Evolutionary conservation across 768 basidiomycete species (phyloP).

Genomic region (Suillus sp.): DNA sequence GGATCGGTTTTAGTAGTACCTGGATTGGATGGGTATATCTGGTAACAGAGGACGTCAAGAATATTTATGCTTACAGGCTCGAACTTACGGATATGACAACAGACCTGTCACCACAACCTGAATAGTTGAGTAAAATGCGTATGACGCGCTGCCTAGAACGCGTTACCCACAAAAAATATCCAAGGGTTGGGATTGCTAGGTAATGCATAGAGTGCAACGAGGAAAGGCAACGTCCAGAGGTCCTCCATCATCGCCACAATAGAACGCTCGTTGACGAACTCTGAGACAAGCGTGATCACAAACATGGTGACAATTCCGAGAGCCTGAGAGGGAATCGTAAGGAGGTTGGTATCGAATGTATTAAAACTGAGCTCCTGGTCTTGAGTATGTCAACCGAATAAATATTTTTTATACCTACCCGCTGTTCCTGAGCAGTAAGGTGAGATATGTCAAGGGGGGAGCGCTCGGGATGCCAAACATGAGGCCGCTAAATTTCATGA

Average conservation of each 20-base stretch:
- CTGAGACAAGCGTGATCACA: constrained; percentile 50
- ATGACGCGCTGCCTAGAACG: background rate
- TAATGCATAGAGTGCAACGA: constrained; percentile 55
- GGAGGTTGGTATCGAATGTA: constrained; percentile 61
- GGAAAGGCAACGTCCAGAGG: constrained; percentile 62
- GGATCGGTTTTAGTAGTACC: constrained; percentile 19
- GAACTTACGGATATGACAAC: constrained; percentile 45
- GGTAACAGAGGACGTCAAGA: constrained; percentile 9
- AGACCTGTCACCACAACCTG: constrained; percentile 47
- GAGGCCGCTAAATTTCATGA: constrained; percentile 40
- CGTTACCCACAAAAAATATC: constrained; percentile 49
- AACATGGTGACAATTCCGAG: constrained; percentile 56
- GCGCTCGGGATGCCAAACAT: constrained; percentile 52
- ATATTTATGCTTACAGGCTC: background rate
- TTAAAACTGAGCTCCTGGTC: constrained; percentile 43
- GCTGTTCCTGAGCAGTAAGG: constrained; percentile 55
- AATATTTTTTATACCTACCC: constrained; percentile 37
- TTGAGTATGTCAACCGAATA: constrained; percentile 6
- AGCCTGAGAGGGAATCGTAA: constrained; percentile 58
- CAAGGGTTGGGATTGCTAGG: constrained; percentile 53
- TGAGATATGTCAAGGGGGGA: constrained; percentile 58
- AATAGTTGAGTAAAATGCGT: background rate
- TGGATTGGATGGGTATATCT: constrained; percentile 54
- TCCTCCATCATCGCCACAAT: constrained; percentile 55
- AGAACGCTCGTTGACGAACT: constrained; percentile 54